Evolutionary conservation across 2,329 filamentous ascomycete species (phyloP), one percentile per base, ranked within the genome.

Genomic region (Epichloe hybrida): DNA sequence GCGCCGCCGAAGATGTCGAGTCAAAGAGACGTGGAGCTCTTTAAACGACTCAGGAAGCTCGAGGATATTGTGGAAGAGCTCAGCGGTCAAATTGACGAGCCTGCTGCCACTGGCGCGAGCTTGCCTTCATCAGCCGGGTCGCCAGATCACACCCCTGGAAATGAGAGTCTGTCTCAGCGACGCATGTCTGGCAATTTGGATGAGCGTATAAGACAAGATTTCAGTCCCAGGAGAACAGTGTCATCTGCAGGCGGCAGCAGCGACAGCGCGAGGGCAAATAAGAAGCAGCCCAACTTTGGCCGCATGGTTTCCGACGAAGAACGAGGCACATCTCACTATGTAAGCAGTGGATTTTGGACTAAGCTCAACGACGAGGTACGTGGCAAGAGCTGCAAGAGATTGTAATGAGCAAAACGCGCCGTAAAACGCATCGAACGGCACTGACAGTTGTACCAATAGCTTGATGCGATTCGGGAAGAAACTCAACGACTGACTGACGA

Each of bases 331-430:
- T 81, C 79, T 50, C 72, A 83, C 61, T 90, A 89, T 62, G 79
- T 90, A 57, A 87, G 83, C 67, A 86, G 80, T 62, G 83, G 79
- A 6, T 87, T 89, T 59, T 88, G 84, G 84, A 79, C 83, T 20
- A 86, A 79, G 54, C 72, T 90, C 48, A 86, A 82, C 53, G 85
- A 88, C 49, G 84, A 89, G 73, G 81, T 83, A 65, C 38, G 50
- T 37, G 5, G 4, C 13, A 13, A 8, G n/a, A 17, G 7, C 20
- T 37, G 12, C 20, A n/a, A 23, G 38, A 46, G 4, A 36, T 35
- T 3, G 23, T 3, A 37, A 37, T 20, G 9, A 8, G 12, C 1
- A 41, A 21, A 41, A 13, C n/a, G 15, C 11, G 3, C 2, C 20
- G n/a, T n/a, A 2, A 39, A 38, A 15, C 12, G 20, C 6, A 17